Base-by-base conservation (phyloP, 2,329 filamentous ascomycete species). In the Lecanicillium sp. region DNA sequence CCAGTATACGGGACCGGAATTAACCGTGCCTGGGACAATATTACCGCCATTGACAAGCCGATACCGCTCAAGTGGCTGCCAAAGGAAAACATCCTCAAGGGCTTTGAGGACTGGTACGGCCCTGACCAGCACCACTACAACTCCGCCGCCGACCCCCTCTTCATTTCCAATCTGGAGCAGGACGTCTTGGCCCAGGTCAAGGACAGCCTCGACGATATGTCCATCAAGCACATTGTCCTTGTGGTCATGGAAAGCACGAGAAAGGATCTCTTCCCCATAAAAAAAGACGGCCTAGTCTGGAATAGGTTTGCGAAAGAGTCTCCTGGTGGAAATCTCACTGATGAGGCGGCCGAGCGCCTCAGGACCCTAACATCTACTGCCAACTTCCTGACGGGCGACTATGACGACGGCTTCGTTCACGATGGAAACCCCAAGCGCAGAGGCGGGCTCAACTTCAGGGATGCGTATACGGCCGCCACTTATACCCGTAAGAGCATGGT, bases 401-500 rank as follows among this genome's bases (percentile, higher is more conserved):
- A 57, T 17, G 46, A 59, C 2, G 59, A 61, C 36, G 55, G 57
- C 5, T 60, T 61, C 10, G 41, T 50, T 3, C 52, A 55, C 28
- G 36, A 33, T 5, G 36, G 43, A 1, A 37, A 18, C 3, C 29
- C 34, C 25, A 14, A 30, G 17, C 45, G 40, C 19, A 49, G 56
- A 0, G 65, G 66, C 19, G 66, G 65, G 6, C 49, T 69, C 37
- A 64, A 53, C 18, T 59, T 59, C 33, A 64, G 59, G 8, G 61
- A 60, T 22, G 65, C 59, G 2, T 58, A 60, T 33, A 68, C 66
- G 0, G 54, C 63, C 0, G 54, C 58, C 5, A 68, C 66, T 0
- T 67, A 66, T 28, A 69, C 66, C 0, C 51, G 66, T 19, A 69
- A 69, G 48, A 67, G 64, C 37, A 44, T 68, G 17, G 51, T 56